phyloP scores from a whole-genome alignment of 257 asterid genomes.

The Salvia rosmarinus region DNA sequence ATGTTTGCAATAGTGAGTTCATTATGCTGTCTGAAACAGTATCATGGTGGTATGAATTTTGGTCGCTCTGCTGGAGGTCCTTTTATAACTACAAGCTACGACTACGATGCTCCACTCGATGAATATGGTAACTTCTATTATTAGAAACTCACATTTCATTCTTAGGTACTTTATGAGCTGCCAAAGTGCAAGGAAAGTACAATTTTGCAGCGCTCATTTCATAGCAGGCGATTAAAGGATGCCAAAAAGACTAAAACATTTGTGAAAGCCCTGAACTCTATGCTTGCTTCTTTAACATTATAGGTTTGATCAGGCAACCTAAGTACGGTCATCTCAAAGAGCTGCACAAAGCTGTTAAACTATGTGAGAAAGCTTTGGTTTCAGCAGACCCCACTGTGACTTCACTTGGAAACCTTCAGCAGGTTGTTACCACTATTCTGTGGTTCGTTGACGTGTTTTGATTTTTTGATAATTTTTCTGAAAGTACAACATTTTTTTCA shows the following conservation, averaged over 20 bases:
- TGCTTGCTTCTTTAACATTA: constrained; percentile 29
- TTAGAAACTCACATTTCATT: constrained; percentile 17
- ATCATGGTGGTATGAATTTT: constrained; percentile 93
- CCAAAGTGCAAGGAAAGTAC: too few species aligned
- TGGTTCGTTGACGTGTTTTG: not conserved
- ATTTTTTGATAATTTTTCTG: not conserved
- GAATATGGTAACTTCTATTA: constrained; percentile 60
- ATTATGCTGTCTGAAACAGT: constrained; percentile 41
- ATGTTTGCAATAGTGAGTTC: constrained; percentile 2
- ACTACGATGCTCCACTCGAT: constrained; percentile 92
- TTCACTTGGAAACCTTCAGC: constrained; percentile 86
- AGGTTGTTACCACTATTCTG: constrained; percentile 51
- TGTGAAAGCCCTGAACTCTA: too few species aligned
- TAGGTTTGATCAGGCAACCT: constrained; percentile 85
- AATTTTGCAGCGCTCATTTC: too few species aligned
- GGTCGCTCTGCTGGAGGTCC: constrained; percentile 97
- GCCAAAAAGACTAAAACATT: too few species aligned
- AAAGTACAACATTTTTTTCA: constrained; percentile 38
- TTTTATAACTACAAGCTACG: constrained; percentile 88
- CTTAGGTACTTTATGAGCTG: not conserved
- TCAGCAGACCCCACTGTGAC: constrained; percentile 83
- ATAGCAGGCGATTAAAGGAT: too few species aligned
- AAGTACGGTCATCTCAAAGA: constrained; percentile 91
- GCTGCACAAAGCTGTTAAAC: constrained; percentile 82
- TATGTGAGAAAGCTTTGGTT: constrained; percentile 73